These are phyloP conservation scores for Candida multigemmis DNA, from an alignment of 805 yeast genomes.

Conservation along the genomic window DNA sequence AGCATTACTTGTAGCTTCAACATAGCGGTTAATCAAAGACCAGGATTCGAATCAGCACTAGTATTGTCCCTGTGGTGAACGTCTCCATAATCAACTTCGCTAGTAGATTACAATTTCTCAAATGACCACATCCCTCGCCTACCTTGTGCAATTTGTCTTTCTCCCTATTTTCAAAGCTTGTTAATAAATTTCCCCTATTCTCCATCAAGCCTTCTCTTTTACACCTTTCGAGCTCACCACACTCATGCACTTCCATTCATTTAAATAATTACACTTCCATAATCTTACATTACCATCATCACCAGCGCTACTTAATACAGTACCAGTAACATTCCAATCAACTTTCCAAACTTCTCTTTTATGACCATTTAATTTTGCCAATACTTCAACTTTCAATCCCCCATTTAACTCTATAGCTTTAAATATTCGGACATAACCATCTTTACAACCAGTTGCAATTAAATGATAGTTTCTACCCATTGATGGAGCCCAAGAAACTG, in stretches of 20 bases:
- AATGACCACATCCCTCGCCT: too few species aligned
- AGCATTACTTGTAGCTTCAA: too few species aligned
- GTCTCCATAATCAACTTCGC: too few species aligned
- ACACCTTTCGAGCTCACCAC: too few species aligned
- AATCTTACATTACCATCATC: constrained; percentile 88
- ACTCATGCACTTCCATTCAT: constrained; percentile 87
- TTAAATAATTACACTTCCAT: constrained; percentile 84
- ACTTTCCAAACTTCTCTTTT: constrained; percentile 93
- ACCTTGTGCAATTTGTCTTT: too few species aligned
- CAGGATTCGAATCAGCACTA: too few species aligned
- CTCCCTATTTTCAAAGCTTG: constrained; percentile 10
- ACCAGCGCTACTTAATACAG: constrained; percentile 86
- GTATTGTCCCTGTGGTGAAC: too few species aligned
- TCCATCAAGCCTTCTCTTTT: too few species aligned
- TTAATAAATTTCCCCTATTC: too few species aligned
- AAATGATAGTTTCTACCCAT: constrained; percentile 86
- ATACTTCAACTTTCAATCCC: constrained; percentile 41
- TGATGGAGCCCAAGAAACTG: constrained; percentile 93
- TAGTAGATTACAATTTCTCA: too few species aligned
- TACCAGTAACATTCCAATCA: constrained; percentile 90
- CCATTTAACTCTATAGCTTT: constrained; percentile 45
- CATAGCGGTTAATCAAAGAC: too few species aligned
- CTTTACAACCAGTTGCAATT: constrained; percentile 93
- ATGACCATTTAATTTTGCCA: constrained; percentile 69
- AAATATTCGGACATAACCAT: constrained; percentile 83